Conservation (phyloP, 2,329 filamentous ascomycete species). For the Neopestalotiopsis sp. region DNA sequence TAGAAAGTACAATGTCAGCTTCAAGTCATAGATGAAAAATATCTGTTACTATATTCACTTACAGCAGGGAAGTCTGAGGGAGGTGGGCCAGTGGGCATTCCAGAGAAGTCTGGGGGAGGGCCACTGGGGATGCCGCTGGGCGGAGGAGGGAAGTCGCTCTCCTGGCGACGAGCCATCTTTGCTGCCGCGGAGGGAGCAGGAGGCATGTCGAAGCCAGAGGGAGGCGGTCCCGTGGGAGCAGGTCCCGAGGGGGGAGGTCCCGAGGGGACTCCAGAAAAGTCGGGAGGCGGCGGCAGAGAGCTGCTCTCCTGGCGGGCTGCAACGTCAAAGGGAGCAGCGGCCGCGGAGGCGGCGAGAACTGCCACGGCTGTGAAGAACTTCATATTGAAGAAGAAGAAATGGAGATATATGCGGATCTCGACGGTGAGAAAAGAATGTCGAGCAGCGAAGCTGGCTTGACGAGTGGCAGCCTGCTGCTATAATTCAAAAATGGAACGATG, state of each 20-base stretch:
- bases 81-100: neutral
- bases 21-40: neutral
- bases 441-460: neutral
- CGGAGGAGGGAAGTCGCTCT: neutral
- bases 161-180: neutral
- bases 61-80: neutral
- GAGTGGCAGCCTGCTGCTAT: conserved; percentile 6
- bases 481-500: conserved; percentile 6
- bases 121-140: neutral
- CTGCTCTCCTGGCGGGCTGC: conserved; percentile 3
- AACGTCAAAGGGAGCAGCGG: conserved; percentile 1
- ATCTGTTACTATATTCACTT: neutral
- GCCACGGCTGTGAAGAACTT: conserved; percentile 9
- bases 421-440: conserved; percentile 3
- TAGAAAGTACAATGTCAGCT: neutral
- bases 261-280: neutral
- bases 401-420: neutral
- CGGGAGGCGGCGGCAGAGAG: neutral
- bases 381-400: neutral
- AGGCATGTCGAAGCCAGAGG: neutral
- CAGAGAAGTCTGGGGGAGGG: conserved; percentile 3
- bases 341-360: neutral
- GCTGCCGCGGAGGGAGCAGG: neutral
- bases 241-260: conserved; percentile 7
- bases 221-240: neutral